Conservation (phyloP, 345 rosid species). For the Pseudoturritis turrita region DNA sequence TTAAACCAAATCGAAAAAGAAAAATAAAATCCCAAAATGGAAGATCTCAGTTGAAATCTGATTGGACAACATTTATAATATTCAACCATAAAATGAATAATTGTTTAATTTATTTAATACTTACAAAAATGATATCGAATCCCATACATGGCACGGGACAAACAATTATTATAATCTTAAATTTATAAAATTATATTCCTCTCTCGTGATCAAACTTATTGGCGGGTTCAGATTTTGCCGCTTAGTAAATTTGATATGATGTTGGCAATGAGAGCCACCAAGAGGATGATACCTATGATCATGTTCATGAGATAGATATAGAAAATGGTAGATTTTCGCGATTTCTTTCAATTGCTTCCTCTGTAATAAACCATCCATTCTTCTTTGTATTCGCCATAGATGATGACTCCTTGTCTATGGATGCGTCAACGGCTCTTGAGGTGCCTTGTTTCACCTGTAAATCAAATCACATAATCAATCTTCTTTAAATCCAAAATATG, state of each 20-base stretch:
- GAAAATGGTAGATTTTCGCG: neutral
- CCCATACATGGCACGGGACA: no score
- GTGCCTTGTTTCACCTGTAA: slow-evolving; percentile 7
- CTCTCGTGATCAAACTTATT: neutral
- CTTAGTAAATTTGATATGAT: neutral
- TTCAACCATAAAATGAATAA: no score
- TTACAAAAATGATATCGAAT: no score
- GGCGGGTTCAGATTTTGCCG: neutral
- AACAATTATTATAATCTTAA: no score
- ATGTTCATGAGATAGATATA: slow-evolving; percentile 10
- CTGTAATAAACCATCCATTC: neutral
- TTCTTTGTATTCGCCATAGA: slow-evolving; percentile 16
- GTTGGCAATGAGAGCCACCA: slow-evolving; percentile 9
- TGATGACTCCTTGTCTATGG: no score
- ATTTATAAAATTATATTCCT: no score
- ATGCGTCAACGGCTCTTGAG: no score
- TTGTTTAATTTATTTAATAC: no score
- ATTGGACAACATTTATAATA: no score
- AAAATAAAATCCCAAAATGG: no score
- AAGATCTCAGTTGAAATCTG: no score
- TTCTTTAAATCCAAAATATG: neutral
- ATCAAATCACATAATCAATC: neutral
- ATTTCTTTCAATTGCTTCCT: neutral
- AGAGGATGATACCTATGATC: slow-evolving; percentile 12
- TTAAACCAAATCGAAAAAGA: no score